A percentile compares a stretch with the other conserved stretches of the same genome.
Evolutionary conservation across 768 basidiomycete species (phyloP).

Genomic region (Mycena albidolilacea): DNA sequence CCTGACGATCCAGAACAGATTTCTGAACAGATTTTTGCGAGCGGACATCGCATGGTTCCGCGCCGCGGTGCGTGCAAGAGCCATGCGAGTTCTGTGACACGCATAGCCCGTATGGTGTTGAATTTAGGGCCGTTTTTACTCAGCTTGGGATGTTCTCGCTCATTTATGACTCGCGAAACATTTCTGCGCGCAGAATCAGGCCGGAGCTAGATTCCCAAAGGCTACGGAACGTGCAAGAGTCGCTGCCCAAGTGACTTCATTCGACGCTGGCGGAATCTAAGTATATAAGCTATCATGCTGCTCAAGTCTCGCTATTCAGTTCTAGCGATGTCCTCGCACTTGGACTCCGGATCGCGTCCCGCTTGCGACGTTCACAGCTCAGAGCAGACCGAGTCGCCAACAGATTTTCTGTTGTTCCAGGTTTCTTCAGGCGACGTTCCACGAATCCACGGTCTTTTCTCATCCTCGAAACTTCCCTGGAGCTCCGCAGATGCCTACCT

Average conservation of each 20-base stretch:
- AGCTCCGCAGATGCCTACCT: neutral
- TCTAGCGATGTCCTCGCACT: too few relatives aligned
- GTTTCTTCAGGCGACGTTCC: neutral
- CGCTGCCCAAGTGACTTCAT: neutral
- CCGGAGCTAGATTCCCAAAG: neutral
- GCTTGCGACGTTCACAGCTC: too few relatives aligned
- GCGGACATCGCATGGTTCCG: neutral
- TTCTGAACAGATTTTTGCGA: neutral
- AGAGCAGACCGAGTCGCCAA: too few relatives aligned
- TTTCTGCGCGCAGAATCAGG: neutral
- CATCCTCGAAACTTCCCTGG: too few relatives aligned
- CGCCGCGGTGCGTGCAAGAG: too few relatives aligned
- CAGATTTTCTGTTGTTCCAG: neutral
- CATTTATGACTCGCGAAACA: conserved; percentile 7
- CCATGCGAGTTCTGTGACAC: too few relatives aligned
- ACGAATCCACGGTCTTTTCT: too few relatives aligned
- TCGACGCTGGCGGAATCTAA: too few relatives aligned
- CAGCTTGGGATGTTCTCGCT: neutral
- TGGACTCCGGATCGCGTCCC: too few relatives aligned
- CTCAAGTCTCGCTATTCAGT: too few relatives aligned
- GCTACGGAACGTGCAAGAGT: neutral
- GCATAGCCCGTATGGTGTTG: neutral
- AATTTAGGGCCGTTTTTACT: neutral
- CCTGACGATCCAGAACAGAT: neutral
- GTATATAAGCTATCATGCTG: too few relatives aligned